Base-by-base conservation (phyloP, 2,329 filamentous ascomycete species). In the Colletotrichum sp. region DNA sequence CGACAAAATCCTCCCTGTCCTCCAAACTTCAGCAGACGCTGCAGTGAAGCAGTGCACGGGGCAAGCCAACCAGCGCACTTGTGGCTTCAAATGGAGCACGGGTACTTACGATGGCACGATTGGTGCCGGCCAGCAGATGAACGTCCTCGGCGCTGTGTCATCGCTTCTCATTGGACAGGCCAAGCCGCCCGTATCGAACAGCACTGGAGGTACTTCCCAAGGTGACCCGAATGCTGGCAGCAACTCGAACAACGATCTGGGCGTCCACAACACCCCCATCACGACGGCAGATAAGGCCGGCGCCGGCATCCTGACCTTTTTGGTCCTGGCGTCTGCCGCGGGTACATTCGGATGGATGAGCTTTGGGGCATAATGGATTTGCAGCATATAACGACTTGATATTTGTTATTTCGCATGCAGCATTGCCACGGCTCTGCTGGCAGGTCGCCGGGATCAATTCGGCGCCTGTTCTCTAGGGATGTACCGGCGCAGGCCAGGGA, bases 41-140 rank as follows among this genome's bases (percentile, higher is more conserved):
- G 91, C 91, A 3, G 86, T 90, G 13, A 84, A 84, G n/a, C 87
- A 89, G 74, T 93, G 91, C 79, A 88, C 86, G 7, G 89, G 88
- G 12, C 90, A 88, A 7, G 82, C 83, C 2, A 83, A 85, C 24
- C 85, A 88, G 9, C 85, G 87, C 16, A 84, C 85, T 16, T 93
- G 92, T 78, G 89, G 90, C 16, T 87, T 91, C 67, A 85, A 85
- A 73, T 93, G 91, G 91, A 86, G 85, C 48, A 81, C 82, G 7
- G 87, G 85, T 4, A 80, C 79, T 6, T 92, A 87, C 79, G 90
- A 92, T 77, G 89, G 89, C 59, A 89, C 86, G 74, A 87, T 84
- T 6, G 90, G 91, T 36, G 89, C 91, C 67, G 90, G 92, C 10
- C 90, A 93, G 82, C 86, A 91, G 79, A 91, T 93, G 87, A 89